Evolutionary conservation across 306 rosid genomes (phyloP).

Genomic region (Echinosophora koreensis): DNA sequence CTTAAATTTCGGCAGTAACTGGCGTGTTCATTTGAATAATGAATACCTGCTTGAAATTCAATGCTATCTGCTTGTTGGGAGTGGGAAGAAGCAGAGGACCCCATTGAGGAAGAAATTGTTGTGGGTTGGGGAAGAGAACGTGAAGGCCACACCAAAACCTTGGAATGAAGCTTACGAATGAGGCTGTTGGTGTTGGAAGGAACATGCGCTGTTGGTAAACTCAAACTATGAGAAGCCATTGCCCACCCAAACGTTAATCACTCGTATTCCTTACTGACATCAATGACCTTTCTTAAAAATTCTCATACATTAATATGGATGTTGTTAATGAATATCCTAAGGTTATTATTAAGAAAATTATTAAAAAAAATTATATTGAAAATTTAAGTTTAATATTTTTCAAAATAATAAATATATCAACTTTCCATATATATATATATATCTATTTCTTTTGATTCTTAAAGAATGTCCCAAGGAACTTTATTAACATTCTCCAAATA

Average conservation of each 20-base stretch:
- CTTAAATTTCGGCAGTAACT: background rate
- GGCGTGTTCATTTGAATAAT: background rate
- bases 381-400: too few species aligned
- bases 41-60: conserved; percentile 59
- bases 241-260: background rate
- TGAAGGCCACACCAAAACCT: conserved; percentile 46
- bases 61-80: conserved; percentile 62
- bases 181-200: conserved; percentile 48
- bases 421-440: too few species aligned
- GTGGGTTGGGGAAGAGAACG: conserved; percentile 46
- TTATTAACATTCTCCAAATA: too few species aligned
- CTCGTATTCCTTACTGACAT: background rate
- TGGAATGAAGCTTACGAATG: conserved; percentile 50
- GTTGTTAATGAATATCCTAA: too few species aligned
- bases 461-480: too few species aligned
- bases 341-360: too few species aligned
- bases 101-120: conserved; percentile 71
- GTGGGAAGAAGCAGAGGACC: conserved; percentile 81
- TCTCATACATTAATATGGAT: too few species aligned
- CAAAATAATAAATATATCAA: too few species aligned
- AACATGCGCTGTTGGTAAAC: conserved; percentile 54
- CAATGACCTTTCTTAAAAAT: background rate
- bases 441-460: too few species aligned
- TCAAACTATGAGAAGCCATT: conserved; percentile 64
- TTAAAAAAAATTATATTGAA: too few species aligned